phyloP scores from a whole-genome alignment of 495 filamentous ascomycete species.

The Lasiosphaeria ovina region DNA sequence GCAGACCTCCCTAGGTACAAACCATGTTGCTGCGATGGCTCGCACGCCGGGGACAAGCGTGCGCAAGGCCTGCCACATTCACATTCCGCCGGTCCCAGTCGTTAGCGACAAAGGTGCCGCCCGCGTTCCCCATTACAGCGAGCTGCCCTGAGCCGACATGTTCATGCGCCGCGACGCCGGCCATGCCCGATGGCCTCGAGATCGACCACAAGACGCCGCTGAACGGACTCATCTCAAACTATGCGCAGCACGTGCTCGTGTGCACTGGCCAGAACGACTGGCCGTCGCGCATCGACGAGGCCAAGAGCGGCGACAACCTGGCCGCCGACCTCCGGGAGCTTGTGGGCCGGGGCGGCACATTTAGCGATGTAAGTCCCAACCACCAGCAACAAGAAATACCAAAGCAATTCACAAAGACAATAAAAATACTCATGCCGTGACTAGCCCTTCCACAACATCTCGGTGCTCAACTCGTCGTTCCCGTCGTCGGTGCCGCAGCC shows the following conservation, averaged over 20 bases:
- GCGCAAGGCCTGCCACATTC: neutral
- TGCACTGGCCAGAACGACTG: conserved; percentile 80
- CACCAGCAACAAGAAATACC: neutral
- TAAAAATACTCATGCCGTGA: neutral
- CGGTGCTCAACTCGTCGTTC: conserved; percentile 71
- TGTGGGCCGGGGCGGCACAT: conserved; percentile 63
- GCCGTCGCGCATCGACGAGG: conserved; percentile 65
- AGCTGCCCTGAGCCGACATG: conserved; percentile 72
- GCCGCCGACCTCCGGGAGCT: conserved; percentile 68
- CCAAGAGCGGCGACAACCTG: conserved; percentile 56
- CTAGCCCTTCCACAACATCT: conserved; percentile 77
- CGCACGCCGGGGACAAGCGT: too few relatives aligned
- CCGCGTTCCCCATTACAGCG: conserved; percentile 51
- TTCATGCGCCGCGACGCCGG: conserved; percentile 62
- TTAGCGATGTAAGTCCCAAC: conserved; percentile 60
- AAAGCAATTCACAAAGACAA: neutral
- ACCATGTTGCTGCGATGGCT: too few relatives aligned
- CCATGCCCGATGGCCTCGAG: conserved; percentile 63
- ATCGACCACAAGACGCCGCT: conserved; percentile 71
- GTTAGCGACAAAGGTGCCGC: conserved; percentile 12
- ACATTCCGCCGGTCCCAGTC: neutral
- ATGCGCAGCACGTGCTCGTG: conserved; percentile 78
- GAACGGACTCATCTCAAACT: conserved; percentile 72
- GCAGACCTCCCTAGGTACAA: too few relatives aligned
- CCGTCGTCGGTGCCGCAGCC: conserved; percentile 41